Evolutionary conservation across 2,329 filamentous ascomycete genomes (phyloP), one percentile per base, ranked within the genome.

Genomic region (Incumbomyces lentus): DNA sequence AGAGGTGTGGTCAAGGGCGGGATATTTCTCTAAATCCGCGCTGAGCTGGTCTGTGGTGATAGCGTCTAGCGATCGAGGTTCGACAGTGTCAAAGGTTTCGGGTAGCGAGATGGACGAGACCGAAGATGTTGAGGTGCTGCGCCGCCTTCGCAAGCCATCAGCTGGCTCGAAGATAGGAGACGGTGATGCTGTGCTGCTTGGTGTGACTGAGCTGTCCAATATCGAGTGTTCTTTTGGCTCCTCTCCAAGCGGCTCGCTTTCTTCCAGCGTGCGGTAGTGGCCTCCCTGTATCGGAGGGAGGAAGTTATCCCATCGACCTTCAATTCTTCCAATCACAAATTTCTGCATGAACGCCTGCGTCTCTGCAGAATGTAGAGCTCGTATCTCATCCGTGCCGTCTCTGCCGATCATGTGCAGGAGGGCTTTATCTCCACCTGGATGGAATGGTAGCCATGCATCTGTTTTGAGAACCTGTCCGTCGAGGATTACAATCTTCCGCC

Each of bases 321-420:
- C 76, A 48, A 94, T 78, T 52, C 74, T 76, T 37, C 92, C 92
- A 58, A 96, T 87, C 53, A 86, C 80, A 62, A 89, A 96, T 52
- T 76, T 78, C 49, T 78, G 67, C 86, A 95, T 95, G 57, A 78
- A 78, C 49, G 79, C 65, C 57, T 78, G 79, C 13, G 92, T 82
- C 60, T 89, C 84, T 35, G 69, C 57, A 1, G 90, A 95, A 64
- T 98, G 92, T 29, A 95, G 72, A 34, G 82, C 86, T 64, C 83
- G 86, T 51, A 96, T 82, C 67, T 96, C 92, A 64, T 95, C 89
- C 10, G 90, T 95, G 42, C 87, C 90, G 77, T 95, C 88, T 66
- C 84, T 79, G 51, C 88, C 88, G 50, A 96, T 78, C 87, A 95
- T 92, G 62, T 98, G 92, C 62, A 79, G 72, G 54, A 98, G 93